These are phyloP conservation scores for Lichtheimia ornata DNA, from an alignment of 371 early-diverging fungal species.

Conservation along the genomic window DNA sequence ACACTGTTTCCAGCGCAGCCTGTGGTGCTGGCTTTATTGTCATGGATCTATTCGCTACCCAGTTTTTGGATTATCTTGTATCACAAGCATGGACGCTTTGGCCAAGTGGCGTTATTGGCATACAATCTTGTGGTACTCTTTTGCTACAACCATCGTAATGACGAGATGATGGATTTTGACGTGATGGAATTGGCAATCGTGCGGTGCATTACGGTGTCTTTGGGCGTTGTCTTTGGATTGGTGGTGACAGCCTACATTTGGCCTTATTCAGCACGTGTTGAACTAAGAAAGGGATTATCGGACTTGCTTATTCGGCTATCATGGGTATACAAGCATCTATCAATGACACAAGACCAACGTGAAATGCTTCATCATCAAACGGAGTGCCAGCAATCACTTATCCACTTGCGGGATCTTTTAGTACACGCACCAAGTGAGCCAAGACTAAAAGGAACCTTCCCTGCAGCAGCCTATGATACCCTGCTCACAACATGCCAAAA, in stretches of 20 bases:
- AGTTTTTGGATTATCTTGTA: constrained; percentile 68
- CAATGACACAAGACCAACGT: constrained; percentile 16
- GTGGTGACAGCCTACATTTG: constrained; percentile 67
- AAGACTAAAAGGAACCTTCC: constrained; percentile 71
- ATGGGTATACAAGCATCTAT: constrained; percentile 67
- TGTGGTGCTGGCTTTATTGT: constrained; percentile 47
- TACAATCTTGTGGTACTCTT: constrained; percentile 78
- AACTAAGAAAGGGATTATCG: constrained; percentile 71
- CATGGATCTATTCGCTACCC: constrained; percentile 69
- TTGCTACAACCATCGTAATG: constrained; percentile 66
- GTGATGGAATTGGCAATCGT: constrained; percentile 61
- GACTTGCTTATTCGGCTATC: constrained; percentile 63
- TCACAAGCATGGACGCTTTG: constrained; percentile 70
- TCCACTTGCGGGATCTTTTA: constrained; percentile 64
- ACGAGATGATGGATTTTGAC: constrained; percentile 50
- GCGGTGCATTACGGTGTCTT: constrained; percentile 67
- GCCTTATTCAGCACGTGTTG: constrained; percentile 83
- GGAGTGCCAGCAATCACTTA: constrained; percentile 29
- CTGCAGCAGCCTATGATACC: constrained; percentile 60
- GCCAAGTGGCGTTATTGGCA: constrained; percentile 73
- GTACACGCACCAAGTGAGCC: constrained; percentile 79
- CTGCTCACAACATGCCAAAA: constrained; percentile 72
- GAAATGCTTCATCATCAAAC: constrained; percentile 18
- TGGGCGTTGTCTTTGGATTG: constrained; percentile 58
- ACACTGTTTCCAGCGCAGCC: constrained; percentile 50